Evolutionary conservation across 208 protist genomes (phyloP), one percentile per base, ranked within the genome.

Genomic region (Strigomonas oncopelti): DNA sequence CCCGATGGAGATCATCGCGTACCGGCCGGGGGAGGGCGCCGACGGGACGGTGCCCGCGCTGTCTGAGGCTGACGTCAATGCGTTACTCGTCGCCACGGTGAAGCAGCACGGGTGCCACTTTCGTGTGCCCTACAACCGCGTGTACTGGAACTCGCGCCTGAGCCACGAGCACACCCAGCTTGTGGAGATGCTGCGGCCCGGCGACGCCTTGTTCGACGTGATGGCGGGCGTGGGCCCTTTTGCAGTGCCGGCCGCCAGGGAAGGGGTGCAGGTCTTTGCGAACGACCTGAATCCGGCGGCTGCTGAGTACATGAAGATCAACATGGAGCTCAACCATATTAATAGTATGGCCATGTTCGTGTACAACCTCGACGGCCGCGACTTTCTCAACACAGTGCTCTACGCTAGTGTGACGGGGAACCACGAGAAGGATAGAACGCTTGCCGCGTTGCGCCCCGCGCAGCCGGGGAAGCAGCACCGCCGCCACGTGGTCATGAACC

Each of bases 131-230:
- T 99, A 98, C 83, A 87, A 92, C 61, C 84, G 95, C 57, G 98
- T 99, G 22, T 99, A 99, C 79, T 99, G 98, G 98, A 99, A 99
- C 85, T 97, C 88, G 58, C 84, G 97, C 20, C 85, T 99, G 20
- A 85, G 90, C 59, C 80, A 78, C 34, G 98, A 99, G 78, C 98
- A 99, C 84, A 77, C 74, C 28, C 85, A 93, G 18, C 64, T 99
- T 14, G 85, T 98, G 20, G 65, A 81, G 14, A 54, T 61, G 55
- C 90, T 98, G 72, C 67, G 67, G 36, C 57, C 67, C 0, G 84
- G 88, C 45, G 87, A 95, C 67, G 52, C 88, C 27, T 77, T 98
- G 5, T 94, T 88, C 54, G 97, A 99, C 72, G 91, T 99, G 57
- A 98, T 99, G 90, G 96, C 94, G 24, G 98, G 98, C 52, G 92